Evolutionary conservation across 2,329 filamentous ascomycete species (phyloP), one percentile per base, ranked within the genome.

Genomic region (Bipolaris sorokiniana): DNA sequence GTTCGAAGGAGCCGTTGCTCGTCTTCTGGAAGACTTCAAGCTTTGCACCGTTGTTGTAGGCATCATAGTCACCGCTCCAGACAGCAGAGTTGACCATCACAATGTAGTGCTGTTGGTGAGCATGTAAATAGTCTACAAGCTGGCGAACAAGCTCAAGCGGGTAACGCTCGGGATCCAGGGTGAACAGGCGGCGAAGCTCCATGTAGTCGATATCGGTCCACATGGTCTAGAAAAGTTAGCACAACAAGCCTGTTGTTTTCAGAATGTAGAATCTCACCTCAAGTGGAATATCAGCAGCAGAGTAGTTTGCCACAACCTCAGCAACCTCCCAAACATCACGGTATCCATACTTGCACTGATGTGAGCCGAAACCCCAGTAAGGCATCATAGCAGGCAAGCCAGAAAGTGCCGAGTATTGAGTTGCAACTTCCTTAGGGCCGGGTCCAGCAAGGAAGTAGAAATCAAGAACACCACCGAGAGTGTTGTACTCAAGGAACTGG

Each of bases 401-500:
- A 36, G 79, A 78, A 7, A 82, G 70, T 23, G 79, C 78, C 7
- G 79, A 77, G 61, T 83, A 83, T 63, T 83, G 80, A 45, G 76
- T 71, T 9, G 79, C 76, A 3, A 81, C 82, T 13, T 80, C 76
- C 15, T 77, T 77, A 0, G 81, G 82, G 4, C 73, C 68, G 3
- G 80, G 80, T 7, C 82, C 82, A 18, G 80, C 74, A 15, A 84
- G 58, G 68, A 83, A 83, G 68, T 83, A 83, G n/a, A 84, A 71
- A 73, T 93, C 91, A 3, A 94, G 71, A n/a, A 92, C 83, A n/a
- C 91, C 91, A 11, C 91, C 90, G 0, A 93, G 80, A 1, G 86
- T 85, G 70, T 92, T 91, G 78, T 92, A 94, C 73, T 93, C 89
- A 6, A 95, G 83, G 57, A 87, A 91, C 69, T 92, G 87, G 6